A percentile compares a stretch with the other conserved stretches of the same genome.
These are phyloP conservation scores for Rhynchosporium graminicola DNA, from an alignment of 2,329 filamentous ascomycete species.

Conservation along the genomic window DNA sequence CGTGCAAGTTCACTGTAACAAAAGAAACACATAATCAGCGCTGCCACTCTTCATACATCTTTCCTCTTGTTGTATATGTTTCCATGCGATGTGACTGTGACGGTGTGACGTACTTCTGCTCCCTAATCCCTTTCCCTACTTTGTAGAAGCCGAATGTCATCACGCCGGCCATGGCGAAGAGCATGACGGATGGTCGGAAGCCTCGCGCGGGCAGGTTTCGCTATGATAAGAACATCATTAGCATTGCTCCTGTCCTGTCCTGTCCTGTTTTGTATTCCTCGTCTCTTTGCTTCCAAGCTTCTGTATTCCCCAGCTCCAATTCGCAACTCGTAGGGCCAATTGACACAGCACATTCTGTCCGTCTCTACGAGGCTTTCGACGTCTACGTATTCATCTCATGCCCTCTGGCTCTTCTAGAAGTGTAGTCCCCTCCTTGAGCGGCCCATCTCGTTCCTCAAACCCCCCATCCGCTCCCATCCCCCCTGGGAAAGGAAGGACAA, in stretches of 20 bases:
- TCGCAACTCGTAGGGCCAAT: too few relatives aligned
- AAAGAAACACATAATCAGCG: constrained; percentile 18
- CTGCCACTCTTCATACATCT: not conserved
- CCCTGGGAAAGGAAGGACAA: constrained; percentile 1
- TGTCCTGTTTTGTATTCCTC: not conserved
- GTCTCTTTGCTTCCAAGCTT: not conserved
- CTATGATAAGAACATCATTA: constrained; percentile 46
- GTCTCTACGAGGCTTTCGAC: too few relatives aligned
- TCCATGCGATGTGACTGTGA: too few relatives aligned
- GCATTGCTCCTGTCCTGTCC: constrained; percentile 5
- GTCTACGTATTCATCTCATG: too few relatives aligned
- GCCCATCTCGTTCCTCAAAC: not conserved
- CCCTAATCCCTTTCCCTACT: constrained; percentile 77
- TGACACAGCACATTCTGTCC: too few relatives aligned
- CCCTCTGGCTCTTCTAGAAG: too few relatives aligned
- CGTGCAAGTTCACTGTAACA: constrained; percentile 78
- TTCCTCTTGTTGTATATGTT: too few relatives aligned
- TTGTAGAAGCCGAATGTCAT: constrained; percentile 93
- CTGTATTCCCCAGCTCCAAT: not conserved
- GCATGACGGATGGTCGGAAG: constrained; percentile 79
- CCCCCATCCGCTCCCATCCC: not conserved
- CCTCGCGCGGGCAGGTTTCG: constrained; percentile 90
- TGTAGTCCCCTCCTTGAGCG: not conserved
- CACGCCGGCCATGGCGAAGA: constrained; percentile 73
- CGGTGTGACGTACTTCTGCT: constrained; percentile 73